Evolutionary conservation across 2,329 filamentous ascomycete genomes (phyloP).

Genomic region (Diaporthe sp.): DNA sequence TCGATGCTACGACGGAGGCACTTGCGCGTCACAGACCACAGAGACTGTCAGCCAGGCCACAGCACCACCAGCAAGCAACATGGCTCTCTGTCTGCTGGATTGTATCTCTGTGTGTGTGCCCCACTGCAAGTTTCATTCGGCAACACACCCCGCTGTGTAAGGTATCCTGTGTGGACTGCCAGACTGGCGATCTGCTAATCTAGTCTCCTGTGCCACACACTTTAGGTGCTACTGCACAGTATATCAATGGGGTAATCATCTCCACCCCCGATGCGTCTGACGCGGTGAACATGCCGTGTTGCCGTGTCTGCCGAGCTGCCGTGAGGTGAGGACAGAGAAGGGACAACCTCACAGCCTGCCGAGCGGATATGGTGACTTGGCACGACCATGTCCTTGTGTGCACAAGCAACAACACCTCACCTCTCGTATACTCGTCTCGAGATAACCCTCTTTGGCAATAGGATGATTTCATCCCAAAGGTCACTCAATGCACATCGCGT

Average conservation of each 20-base stretch:
- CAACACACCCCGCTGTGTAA: not conserved
- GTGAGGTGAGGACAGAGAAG: not conserved
- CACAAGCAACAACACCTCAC: not conserved
- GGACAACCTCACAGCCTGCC: not conserved
- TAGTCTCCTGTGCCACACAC: not conserved
- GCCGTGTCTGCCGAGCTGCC: constrained; percentile 4
- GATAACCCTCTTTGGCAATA: not conserved
- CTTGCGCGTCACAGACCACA: not conserved
- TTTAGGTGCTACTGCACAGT: not conserved
- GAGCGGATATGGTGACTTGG: not conserved
- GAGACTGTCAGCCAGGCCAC: not conserved
- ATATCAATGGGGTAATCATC: constrained; percentile 24
- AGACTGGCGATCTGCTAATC: not conserved
- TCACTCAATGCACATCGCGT: not conserved
- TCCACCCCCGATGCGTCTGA: not conserved
- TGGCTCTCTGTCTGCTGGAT: not conserved
- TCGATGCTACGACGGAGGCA: not conserved
- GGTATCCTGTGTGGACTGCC: constrained; percentile 7
- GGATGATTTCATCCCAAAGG: not conserved
- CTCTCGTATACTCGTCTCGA: not conserved
- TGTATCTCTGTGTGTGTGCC: not conserved
- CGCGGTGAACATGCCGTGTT: constrained; percentile 16
- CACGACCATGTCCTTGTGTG: not conserved
- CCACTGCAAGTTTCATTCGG: constrained; percentile 16
- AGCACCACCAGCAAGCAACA: not conserved